These are phyloP conservation scores for Arabis alpina DNA, from an alignment of 345 rosid genomes.

Conservation along the genomic window DNA sequence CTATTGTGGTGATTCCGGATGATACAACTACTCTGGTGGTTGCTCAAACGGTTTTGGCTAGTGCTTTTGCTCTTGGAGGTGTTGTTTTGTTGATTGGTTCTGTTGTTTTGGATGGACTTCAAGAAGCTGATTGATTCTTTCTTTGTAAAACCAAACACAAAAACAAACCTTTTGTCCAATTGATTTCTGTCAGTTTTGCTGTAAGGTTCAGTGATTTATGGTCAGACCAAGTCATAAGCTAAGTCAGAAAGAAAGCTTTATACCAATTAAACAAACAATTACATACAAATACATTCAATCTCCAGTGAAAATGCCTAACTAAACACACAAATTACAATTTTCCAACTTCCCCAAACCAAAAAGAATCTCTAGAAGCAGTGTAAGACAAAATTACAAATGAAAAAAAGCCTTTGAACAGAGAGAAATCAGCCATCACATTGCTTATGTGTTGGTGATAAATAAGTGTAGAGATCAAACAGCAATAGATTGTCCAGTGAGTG, in stretches of 20 bases:
- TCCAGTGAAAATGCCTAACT: conserved; percentile 23
- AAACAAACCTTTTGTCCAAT: background rate
- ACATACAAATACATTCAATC: conserved; percentile 38
- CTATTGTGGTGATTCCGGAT: conserved; percentile 78
- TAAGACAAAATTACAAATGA: conserved; percentile 26
- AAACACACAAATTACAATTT: conserved; percentile 35
- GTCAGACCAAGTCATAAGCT: conserved; percentile 6
- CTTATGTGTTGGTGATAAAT: no score
- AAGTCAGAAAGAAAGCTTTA: conserved; percentile 22
- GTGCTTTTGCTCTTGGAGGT: conserved; percentile 66
- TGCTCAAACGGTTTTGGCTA: conserved; percentile 68
- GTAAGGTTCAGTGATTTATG: conserved; percentile 15
- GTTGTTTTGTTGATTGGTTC: conserved; percentile 82
- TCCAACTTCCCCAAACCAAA: conserved; percentile 34
- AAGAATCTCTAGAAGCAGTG: conserved; percentile 33
- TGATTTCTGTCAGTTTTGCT: conserved; percentile 27
- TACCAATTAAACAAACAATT: conserved; percentile 39
- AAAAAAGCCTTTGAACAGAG: background rate
- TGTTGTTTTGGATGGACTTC: conserved; percentile 73
- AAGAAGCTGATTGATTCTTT: conserved; percentile 74
- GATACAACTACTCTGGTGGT: conserved; percentile 73
- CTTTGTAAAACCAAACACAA: conserved; percentile 17
- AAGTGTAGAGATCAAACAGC: conserved; percentile 49
- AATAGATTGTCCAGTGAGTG: conserved; percentile 72
- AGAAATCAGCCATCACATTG: no score